Conservation (phyloP, 2,329 filamentous ascomycete species). For the Colletotrichum cordylinicola region DNA sequence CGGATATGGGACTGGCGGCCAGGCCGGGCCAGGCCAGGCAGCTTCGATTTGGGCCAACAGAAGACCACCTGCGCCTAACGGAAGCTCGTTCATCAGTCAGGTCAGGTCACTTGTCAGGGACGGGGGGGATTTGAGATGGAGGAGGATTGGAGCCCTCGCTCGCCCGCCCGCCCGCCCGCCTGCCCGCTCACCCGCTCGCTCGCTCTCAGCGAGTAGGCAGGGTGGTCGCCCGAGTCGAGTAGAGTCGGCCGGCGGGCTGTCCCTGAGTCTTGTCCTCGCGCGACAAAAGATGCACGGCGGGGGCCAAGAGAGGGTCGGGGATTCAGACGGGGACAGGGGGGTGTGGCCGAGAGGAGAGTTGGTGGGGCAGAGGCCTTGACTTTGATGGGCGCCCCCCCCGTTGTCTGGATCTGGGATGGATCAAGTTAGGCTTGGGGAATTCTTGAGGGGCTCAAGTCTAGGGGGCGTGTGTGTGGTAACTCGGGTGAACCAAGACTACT, state of each 20-base stretch:
- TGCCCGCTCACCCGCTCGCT: not conserved
- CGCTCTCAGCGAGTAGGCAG: not conserved
- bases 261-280: not conserved
- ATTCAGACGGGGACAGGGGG: not conserved
- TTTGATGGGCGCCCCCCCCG: not conserved
- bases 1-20: slow-evolving; percentile 16
- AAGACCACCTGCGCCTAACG: not conserved
- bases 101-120: not conserved
- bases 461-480: not conserved
- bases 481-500: not conserved
- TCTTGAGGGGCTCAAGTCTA: slow-evolving; percentile 1
- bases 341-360: not conserved
- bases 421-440: slow-evolving; percentile 4
- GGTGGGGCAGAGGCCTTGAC: not conserved
- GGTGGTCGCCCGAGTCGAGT: slow-evolving; percentile 6
- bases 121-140: not conserved
- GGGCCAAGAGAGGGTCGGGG: slow-evolving; percentile 11
- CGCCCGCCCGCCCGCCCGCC: not conserved
- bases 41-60: not conserved
- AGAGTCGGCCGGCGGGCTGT: not conserved
- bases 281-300: slow-evolving; percentile 5
- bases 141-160: not conserved
- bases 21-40: slow-evolving; percentile 10
- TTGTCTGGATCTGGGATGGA: slow-evolving; percentile 5
- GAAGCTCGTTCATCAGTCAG: not conserved